Conservation (phyloP, 1,284 basidiomycete genomes). For the Apiotrichum sp. region DNA sequence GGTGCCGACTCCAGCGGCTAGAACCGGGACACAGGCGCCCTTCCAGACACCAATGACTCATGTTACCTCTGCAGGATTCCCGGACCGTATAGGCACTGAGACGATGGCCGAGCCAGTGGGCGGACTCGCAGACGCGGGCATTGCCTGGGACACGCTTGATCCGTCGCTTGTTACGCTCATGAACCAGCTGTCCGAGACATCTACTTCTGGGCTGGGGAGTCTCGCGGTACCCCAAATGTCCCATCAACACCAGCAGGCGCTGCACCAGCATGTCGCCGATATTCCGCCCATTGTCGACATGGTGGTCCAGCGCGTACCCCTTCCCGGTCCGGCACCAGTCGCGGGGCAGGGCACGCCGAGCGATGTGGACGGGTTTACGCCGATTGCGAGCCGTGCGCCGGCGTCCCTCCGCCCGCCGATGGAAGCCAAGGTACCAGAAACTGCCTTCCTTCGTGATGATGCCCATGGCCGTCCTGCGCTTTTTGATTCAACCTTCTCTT, state of each 20-base stretch:
- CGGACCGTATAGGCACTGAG: too few relatives aligned
- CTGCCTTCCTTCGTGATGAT: too few relatives aligned
- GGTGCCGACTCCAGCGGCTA: background rate
- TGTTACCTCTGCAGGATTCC: background rate
- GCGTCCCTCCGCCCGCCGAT: background rate
- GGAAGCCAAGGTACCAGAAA: background rate
- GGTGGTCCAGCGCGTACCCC: background rate
- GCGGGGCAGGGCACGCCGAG: background rate
- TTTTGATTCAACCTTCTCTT: too few relatives aligned
- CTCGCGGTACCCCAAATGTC: background rate
- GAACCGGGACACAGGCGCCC: too few relatives aligned
- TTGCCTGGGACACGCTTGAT: conserved; percentile 36
- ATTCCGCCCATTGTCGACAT: background rate
- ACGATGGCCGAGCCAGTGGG: too few relatives aligned
- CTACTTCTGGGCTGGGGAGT: background rate
- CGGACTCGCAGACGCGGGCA: too few relatives aligned
- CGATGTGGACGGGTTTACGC: background rate
- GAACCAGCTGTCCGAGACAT: conserved; percentile 17
- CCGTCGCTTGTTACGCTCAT: conserved; percentile 30
- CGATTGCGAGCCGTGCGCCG: background rate
- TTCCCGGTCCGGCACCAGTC: background rate
- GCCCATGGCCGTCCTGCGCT: too few relatives aligned
- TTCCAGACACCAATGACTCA: background rate
- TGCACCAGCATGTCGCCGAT: background rate
- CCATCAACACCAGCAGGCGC: background rate